A percentile compares a stretch with the other conserved stretches of the same genome.
Evolutionary conservation across 2,329 filamentous ascomycete species (phyloP).

Genomic region (Nemania sp.): DNA sequence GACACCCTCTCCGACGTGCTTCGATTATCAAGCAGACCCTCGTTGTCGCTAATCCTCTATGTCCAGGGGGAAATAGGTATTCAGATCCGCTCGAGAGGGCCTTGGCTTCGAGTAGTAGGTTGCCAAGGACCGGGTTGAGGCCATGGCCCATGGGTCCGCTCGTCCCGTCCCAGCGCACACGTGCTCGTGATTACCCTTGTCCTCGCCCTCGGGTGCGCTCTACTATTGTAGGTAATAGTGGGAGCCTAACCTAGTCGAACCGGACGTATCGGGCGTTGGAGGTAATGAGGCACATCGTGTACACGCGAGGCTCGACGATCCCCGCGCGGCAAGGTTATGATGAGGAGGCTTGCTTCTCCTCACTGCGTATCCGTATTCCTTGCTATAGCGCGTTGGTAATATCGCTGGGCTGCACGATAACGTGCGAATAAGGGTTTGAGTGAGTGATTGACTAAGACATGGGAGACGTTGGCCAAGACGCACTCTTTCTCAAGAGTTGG

Average conservation of each 20-base stretch:
- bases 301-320: not conserved
- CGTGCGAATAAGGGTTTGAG: slow-evolving; percentile 4
- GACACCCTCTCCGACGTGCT: slow-evolving; percentile 18
- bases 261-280: not conserved
- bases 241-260: not conserved
- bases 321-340: slow-evolving; percentile 8
- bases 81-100: slow-evolving; percentile 19
- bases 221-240: not conserved
- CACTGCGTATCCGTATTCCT: slow-evolving; percentile 4
- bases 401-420: slow-evolving; percentile 16
- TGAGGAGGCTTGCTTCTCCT: slow-evolving; percentile 14
- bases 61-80: not conserved
- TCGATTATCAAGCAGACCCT: slow-evolving; percentile 29
- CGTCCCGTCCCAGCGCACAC: slow-evolving; percentile 14
- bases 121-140: not conserved
- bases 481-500: slow-evolving; percentile 14
- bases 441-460: slow-evolving; percentile 24
- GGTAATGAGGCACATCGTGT: not conserved
- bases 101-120: slow-evolving; percentile 24
- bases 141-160: not conserved
- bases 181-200: slow-evolving; percentile 13
- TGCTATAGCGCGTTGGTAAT: slow-evolving; percentile 22
- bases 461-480: slow-evolving; percentile 18
- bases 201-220: not conserved
- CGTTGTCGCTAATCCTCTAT: not conserved